These are phyloP conservation scores for Globisporangium nunn DNA, from an alignment of 352 stramenopile species.

Conservation along the genomic window DNA sequence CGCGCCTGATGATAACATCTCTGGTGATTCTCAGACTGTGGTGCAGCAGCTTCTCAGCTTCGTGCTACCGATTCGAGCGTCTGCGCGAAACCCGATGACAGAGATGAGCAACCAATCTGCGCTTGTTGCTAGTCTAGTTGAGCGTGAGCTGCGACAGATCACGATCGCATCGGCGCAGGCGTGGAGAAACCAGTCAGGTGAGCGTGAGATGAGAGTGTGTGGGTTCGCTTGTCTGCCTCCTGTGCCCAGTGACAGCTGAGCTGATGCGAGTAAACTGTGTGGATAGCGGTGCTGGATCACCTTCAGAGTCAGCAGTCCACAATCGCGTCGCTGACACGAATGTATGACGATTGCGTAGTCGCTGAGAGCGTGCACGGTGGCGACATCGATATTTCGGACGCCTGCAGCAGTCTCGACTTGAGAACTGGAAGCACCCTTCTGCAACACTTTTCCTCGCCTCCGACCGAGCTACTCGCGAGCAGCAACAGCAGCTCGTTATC, in stretches of 20 bases:
- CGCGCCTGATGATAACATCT: background rate
- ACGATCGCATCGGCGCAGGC: slow-evolving; percentile 1
- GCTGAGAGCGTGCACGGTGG: background rate
- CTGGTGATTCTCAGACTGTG: background rate
- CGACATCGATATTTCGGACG: background rate
- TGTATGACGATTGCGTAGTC: slow-evolving; percentile 4
- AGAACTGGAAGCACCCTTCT: background rate
- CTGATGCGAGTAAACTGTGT: background rate
- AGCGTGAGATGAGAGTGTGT: background rate
- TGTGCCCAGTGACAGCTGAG: background rate
- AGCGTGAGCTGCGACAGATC: background rate
- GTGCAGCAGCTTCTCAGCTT: slow-evolving; percentile 5
- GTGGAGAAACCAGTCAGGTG: slow-evolving; percentile 8
- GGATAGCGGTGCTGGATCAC: background rate
- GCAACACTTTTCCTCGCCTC: background rate
- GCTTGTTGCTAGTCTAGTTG: background rate
- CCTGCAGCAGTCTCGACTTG: background rate
- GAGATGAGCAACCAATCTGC: slow-evolving; percentile 3
- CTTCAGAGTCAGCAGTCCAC: slow-evolving; percentile 1
- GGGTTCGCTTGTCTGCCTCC: background rate
- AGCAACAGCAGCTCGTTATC: background rate
- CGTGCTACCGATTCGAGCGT: slow-evolving; percentile 6
- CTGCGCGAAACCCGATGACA: background rate
- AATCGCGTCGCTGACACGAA: background rate
- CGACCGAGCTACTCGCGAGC: background rate